Evolutionary conservation across 495 filamentous ascomycete genomes (phyloP), one percentile per base, ranked within the genome.

Genomic region (Trichocladium antarcticum): DNA sequence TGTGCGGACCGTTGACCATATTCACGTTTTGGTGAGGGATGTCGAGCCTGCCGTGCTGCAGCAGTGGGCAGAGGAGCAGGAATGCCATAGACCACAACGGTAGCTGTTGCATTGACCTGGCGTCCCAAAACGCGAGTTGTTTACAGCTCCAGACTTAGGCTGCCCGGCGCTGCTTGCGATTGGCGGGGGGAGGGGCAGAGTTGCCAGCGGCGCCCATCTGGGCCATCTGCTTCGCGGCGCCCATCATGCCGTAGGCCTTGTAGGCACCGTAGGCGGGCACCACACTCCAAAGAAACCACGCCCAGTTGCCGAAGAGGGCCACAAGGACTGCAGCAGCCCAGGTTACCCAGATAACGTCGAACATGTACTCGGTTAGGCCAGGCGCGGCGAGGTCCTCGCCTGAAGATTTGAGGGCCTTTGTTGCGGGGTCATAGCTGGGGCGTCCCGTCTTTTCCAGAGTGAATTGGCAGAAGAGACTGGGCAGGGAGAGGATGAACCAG

Each of bases 341-440:
- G 0, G 86, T 89, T 68, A 92, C 89, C 74, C 95, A 97, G 29
- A 96, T 71, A 21, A 95, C 75, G 70, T 98, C 92, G 76, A 90
- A 97, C 83, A 96, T 85, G 68, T 89, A 98, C 67, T 98, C 92
- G 7, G 89, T 97, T 65, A 98, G 69, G 0, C 92, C 92, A 21
- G 83, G 78, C 0, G 87, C 87, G 22, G 85, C 82, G 20, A 98
- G 75, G 63, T 97, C 92, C 63, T 97, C 90, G 15, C 92, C 92
- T 0, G 83, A 72, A 12, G 73, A 77, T 53, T 78, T 79, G 36
- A 97, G 69, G 3, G 80, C 78, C n/a, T 78, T 79, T 58, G 79
- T 82, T 11, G 57, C 57, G 4, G 75, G 43, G 42, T 75, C 75
- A 64, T 81, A 87, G 42, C 66, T 77, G 8, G 92, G 92, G 6